A percentile compares a stretch with the other conserved stretches of the same genome.
These are phyloP conservation scores for Microbotryum scabiosae DNA, from an alignment of 1,284 basidiomycete genomes.

Conservation along the genomic window DNA sequence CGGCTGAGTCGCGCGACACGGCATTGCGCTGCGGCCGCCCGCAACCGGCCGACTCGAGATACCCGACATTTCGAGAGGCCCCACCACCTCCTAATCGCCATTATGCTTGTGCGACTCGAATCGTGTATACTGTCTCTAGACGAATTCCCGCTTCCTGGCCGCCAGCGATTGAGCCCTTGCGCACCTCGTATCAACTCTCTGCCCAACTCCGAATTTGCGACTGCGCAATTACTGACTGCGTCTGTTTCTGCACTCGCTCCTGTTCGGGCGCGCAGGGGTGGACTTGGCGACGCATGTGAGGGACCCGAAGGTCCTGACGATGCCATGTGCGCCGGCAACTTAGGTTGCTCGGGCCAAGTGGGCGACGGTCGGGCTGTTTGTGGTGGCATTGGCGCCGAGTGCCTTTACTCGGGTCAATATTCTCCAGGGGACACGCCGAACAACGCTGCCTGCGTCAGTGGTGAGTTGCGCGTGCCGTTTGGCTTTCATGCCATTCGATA, in stretches of 20 bases:
- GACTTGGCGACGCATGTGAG: constrained; percentile 22
- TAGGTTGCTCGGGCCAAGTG: constrained; percentile 6
- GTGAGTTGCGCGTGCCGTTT: not conserved
- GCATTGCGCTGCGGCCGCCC: too few species aligned
- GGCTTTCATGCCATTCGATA: not conserved
- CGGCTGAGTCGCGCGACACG: too few species aligned
- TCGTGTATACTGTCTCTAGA: too few species aligned
- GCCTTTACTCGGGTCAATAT: constrained; percentile 15
- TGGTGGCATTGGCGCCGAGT: constrained; percentile 20
- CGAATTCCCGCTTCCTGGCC: too few species aligned
- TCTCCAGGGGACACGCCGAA: constrained; percentile 13
- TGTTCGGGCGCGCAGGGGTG: constrained; percentile 4
- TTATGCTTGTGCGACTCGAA: too few species aligned
- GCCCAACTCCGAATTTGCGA: too few species aligned
- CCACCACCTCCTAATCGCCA: too few species aligned
- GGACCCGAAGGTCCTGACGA: constrained; percentile 21
- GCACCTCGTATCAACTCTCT: too few species aligned
- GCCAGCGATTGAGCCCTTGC: too few species aligned
- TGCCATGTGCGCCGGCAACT: constrained; percentile 18
- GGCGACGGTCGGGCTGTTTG: constrained; percentile 10
- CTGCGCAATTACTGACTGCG: too few species aligned
- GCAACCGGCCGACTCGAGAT: too few species aligned
- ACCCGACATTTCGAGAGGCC: too few species aligned
- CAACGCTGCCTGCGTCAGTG: constrained; percentile 13
- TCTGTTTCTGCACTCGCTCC: not conserved